Evolutionary conservation across 345 rosid genomes (phyloP).

Genomic region (Turritis glabra): DNA sequence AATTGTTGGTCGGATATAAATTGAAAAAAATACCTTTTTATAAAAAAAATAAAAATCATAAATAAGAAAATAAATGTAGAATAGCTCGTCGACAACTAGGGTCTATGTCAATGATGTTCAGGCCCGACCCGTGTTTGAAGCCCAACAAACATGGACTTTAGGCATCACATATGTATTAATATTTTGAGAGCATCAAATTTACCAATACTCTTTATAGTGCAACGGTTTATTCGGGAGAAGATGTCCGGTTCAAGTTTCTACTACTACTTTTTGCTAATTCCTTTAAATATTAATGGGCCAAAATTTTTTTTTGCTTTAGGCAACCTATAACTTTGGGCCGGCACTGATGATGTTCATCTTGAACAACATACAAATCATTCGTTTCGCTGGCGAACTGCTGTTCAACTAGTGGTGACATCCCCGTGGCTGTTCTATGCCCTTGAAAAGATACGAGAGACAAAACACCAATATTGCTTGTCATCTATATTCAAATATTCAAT

Average conservation of each 20-base stretch:
- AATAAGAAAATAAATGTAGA: neutral
- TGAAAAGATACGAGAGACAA: neutral
- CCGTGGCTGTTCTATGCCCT: conserved; percentile 18
- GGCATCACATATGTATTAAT: no score
- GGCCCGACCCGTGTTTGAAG: no score
- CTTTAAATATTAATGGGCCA: no score
- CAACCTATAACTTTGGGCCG: no score
- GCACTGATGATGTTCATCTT: conserved; percentile 5
- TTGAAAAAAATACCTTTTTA: neutral
- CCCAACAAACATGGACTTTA: no score
- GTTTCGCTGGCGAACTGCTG: conserved; percentile 15
- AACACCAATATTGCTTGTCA: neutral
- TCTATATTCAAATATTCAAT: neutral
- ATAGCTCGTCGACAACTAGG: neutral
- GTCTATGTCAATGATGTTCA: neutral
- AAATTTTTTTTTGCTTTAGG: no score
- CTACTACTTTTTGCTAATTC: no score
- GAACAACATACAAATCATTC: conserved; percentile 3
- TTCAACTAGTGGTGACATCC: conserved; percentile 24
- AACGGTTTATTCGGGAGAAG: no score
- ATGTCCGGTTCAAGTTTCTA: no score
- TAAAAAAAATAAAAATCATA: neutral
- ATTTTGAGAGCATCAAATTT: no score
- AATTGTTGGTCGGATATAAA: neutral
- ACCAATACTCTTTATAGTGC: no score